A percentile compares a stretch with the other conserved stretches of the same genome.
Evolutionary conservation across 2,329 filamentous ascomycete genomes (phyloP).

Genomic region (Paraconiothyrium sp.): DNA sequence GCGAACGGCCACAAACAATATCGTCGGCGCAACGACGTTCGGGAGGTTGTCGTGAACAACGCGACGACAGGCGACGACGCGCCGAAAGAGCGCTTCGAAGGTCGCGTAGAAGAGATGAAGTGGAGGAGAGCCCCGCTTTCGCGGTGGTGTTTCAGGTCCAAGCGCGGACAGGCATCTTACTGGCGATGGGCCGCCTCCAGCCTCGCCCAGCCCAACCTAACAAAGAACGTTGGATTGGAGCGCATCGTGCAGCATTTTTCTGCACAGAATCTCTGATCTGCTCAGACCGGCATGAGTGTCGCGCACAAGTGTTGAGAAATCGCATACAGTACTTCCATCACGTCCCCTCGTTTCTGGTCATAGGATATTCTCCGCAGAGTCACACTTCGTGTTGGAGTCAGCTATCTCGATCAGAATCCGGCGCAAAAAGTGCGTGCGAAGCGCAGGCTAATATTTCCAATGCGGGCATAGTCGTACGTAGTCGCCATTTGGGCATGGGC

Average conservation of each 20-base stretch:
- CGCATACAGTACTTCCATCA: neutral
- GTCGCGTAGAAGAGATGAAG: slow-evolving; percentile 31
- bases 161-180: slow-evolving; percentile 21
- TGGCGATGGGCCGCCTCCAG: slow-evolving; percentile 16
- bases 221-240: slow-evolving; percentile 35
- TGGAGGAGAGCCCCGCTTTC: slow-evolving; percentile 26
- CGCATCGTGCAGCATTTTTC: slow-evolving; percentile 27
- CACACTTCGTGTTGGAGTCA: neutral
- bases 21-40: slow-evolving; percentile 29
- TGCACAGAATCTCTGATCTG: neutral
- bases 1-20: slow-evolving; percentile 21
- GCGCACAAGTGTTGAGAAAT: neutral
- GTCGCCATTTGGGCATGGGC: neutral
- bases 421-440: neutral
- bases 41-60: slow-evolving; percentile 31
- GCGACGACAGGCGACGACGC: slow-evolving; percentile 45
- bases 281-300: neutral
- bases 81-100: slow-evolving; percentile 41
- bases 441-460: neutral
- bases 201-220: slow-evolving; percentile 18
- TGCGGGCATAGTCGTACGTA: neutral
- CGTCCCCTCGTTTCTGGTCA: neutral
- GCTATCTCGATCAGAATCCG: neutral
- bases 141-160: slow-evolving; percentile 29
- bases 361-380: neutral